These are phyloP conservation scores for Pelargonium citronellum DNA, from an alignment of 441 rosid genomes.

Conservation along the genomic window DNA sequence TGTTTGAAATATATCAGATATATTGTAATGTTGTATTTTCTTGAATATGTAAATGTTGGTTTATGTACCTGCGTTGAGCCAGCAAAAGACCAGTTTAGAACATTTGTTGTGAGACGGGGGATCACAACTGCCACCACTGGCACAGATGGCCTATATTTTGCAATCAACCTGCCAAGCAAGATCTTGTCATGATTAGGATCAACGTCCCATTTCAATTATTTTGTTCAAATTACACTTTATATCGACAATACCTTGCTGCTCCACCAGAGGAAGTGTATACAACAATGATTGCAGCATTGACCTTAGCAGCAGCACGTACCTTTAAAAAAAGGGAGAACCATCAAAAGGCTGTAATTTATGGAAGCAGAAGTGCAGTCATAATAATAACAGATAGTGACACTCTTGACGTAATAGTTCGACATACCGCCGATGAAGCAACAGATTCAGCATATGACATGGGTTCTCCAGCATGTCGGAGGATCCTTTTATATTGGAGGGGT, in stretches of 20 bases:
- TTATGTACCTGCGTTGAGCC: slow-evolving; percentile 22
- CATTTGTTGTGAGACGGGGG: slow-evolving; percentile 23
- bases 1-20: background rate
- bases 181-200: background rate
- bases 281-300: slow-evolving; percentile 27
- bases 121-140: slow-evolving; percentile 25
- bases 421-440: slow-evolving; percentile 30
- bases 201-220: background rate
- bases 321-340: slow-evolving; percentile 3
- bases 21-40: background rate
- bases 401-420: background rate
- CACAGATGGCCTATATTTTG: slow-evolving; percentile 26
- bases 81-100: slow-evolving; percentile 23
- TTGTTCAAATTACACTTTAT: background rate
- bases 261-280: slow-evolving; percentile 29
- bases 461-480: slow-evolving; percentile 23
- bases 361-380: background rate
- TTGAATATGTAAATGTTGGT: background rate
- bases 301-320: slow-evolving; percentile 28
- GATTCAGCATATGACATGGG: slow-evolving; percentile 29
- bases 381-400: background rate
- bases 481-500: slow-evolving; percentile 21
- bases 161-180: slow-evolving; percentile 19
- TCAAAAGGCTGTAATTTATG: background rate
- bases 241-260: slow-evolving; percentile 23